A percentile compares a stretch with the other conserved stretches of the same genome.
Conservation (phyloP, 2,329 filamentous ascomycete genomes). For the Mariannaea elegans region DNA sequence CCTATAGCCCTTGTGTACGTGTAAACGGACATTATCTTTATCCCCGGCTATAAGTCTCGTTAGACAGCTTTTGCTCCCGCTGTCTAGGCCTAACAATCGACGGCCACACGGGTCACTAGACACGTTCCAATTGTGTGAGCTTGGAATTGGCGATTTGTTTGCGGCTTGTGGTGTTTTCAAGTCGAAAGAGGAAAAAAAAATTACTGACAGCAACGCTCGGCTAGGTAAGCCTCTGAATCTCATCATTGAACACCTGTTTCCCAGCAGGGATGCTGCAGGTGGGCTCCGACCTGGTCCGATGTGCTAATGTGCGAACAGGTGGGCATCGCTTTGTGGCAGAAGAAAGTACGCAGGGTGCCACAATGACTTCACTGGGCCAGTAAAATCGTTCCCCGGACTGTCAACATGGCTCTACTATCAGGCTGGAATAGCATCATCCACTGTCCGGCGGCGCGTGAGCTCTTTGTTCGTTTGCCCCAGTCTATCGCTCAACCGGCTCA, state of each 20-base stretch:
- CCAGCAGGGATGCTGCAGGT: not conserved
- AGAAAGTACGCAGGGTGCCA: not conserved
- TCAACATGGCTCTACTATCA: not conserved
- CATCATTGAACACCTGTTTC: not conserved
- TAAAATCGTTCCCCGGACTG: not conserved
- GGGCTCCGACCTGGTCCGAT: not conserved
- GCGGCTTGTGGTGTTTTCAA: not conserved
- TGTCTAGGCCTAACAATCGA: not conserved
- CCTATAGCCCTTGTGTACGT: not conserved
- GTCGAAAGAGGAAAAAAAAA: not conserved
- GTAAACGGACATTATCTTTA: too few relatives aligned
- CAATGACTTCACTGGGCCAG: not conserved
- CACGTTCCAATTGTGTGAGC: too few relatives aligned
- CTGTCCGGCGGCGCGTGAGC: not conserved
- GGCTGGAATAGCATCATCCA: conserved; percentile 6
- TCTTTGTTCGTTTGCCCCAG: not conserved
- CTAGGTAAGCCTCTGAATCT: not conserved
- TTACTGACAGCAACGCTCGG: not conserved
- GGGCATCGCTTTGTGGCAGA: conserved; percentile 9
- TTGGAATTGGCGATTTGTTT: not conserved
- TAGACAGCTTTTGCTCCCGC: not conserved
- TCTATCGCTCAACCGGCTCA: not conserved
- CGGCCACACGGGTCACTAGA: too few relatives aligned
- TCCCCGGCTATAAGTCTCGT: too few relatives aligned
- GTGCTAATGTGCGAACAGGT: conserved; percentile 13